phyloP scores from a whole-genome alignment of 306 rosid genomes.

The Argentina anserina region DNA sequence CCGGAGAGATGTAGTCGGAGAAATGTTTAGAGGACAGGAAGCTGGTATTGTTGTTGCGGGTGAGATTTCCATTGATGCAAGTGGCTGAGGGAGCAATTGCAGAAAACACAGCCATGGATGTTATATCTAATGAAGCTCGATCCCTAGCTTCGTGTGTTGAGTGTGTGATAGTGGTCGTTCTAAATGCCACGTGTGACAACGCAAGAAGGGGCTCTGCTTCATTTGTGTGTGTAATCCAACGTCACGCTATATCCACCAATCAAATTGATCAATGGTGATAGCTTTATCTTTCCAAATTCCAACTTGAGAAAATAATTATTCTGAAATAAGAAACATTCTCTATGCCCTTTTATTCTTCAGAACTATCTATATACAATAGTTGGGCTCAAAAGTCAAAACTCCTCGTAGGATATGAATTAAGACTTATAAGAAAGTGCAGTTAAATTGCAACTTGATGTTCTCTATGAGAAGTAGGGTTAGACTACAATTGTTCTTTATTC shows the following conservation, averaged over 20 bases:
- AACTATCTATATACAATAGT: too few relatives aligned
- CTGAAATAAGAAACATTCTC: background rate
- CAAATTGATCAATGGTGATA: constrained; percentile 13
- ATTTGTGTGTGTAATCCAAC: constrained; percentile 5
- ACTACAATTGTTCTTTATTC: too few relatives aligned
- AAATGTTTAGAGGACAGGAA: constrained; percentile 30
- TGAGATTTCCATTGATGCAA: constrained; percentile 28
- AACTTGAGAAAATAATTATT: background rate
- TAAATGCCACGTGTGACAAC: background rate
- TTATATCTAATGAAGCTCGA: background rate
- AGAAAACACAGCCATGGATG: constrained; percentile 60
- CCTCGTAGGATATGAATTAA: too few relatives aligned
- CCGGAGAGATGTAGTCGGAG: constrained; percentile 2
- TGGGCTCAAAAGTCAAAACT: too few relatives aligned
- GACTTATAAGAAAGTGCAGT: too few relatives aligned
- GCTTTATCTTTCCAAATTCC: constrained; percentile 44
- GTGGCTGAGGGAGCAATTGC: constrained; percentile 44
- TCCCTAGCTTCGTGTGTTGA: background rate
- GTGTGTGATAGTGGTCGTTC: background rate
- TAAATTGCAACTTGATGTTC: too few relatives aligned
- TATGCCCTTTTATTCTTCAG: too few relatives aligned
- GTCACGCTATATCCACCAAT: constrained; percentile 47
- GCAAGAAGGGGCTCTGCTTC: background rate
- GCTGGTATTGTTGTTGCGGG: constrained; percentile 22
- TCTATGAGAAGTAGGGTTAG: too few relatives aligned